Evolutionary conservation across 176 grass and related monocot species (phyloP).

Genomic region (Cenchrus fungigraminus): DNA sequence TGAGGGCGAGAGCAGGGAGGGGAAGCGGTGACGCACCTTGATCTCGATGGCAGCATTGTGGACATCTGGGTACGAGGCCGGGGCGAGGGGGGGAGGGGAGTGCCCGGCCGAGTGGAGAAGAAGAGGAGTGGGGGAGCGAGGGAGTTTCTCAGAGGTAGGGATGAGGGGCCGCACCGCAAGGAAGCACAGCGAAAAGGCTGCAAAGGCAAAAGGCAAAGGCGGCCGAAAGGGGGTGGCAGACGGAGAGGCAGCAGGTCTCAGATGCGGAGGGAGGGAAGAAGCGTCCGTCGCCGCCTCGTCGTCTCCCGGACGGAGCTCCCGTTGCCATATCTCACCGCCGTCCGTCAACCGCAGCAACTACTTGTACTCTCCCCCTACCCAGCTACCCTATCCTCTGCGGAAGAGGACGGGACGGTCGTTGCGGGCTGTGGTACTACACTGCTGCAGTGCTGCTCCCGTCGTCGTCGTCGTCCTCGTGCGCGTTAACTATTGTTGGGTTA

Average conservation of each 20-base stretch:
- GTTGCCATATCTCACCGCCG: background rate
- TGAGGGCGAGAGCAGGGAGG: no score
- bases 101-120: slow-evolving; percentile 6
- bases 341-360: background rate
- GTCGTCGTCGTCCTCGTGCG: background rate
- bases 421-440: background rate
- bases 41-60: slow-evolving; percentile 71
- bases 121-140: background rate
- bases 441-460: background rate
- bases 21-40: slow-evolving; percentile 30
- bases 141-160: background rate
- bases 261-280: background rate
- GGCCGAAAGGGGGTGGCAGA: slow-evolving; percentile 1
- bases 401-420: background rate
- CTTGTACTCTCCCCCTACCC: background rate
- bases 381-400: background rate
- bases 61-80: slow-evolving; percentile 3
- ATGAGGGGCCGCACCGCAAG: no score
- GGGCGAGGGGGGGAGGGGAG: background rate
- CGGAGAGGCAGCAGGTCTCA: background rate
- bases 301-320: background rate
- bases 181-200: slow-evolving; percentile 37
- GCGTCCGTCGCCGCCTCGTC: background rate
- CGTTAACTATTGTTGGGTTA: background rate
- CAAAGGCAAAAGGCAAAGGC: slow-evolving; percentile 49